A percentile compares a stretch with the other conserved stretches of the same genome.
Conservation (phyloP, 352 stramenopile species). For the Phytophthora lateralis region DNA sequence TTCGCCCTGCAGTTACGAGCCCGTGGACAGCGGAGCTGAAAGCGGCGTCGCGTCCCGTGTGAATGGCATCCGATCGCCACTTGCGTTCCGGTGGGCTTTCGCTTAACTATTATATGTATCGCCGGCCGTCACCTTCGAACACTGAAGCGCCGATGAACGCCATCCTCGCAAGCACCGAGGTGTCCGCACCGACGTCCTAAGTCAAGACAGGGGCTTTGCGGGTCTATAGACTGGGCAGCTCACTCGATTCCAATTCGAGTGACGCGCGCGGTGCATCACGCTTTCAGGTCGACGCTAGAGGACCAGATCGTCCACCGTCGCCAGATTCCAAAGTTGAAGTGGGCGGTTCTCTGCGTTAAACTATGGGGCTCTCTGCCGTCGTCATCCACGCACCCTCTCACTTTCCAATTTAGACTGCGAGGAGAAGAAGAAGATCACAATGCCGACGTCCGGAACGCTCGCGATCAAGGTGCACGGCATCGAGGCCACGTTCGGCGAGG, state of each 20-base stretch:
- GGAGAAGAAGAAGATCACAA: conserved; percentile 13
- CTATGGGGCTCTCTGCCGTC: conserved; percentile 4
- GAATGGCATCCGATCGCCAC: conserved; percentile 9
- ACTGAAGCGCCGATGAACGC: conserved; percentile 18
- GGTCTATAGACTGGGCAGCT: conserved; percentile 12
- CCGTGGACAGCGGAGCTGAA: not conserved
- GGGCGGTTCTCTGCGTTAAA: not conserved
- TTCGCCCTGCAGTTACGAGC: not conserved
- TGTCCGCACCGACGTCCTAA: not conserved
- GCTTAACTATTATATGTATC: not conserved
- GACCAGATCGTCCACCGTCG: conserved; percentile 19
- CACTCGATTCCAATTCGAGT: conserved; percentile 6
- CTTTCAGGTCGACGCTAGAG: conserved; percentile 5
- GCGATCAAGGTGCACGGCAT: conserved; percentile 42
- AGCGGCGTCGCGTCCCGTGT: conserved; percentile 4
- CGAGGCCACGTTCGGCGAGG: conserved; percentile 33
- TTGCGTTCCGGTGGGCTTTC: not conserved
- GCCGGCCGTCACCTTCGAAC: conserved; percentile 9
- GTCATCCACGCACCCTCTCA: conserved; percentile 4
- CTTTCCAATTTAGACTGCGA: conserved; percentile 32
- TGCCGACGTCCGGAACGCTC: conserved; percentile 45
- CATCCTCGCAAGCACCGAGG: conserved; percentile 6
- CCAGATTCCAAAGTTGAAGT: conserved; percentile 4
- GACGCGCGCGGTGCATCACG: conserved; percentile 32
- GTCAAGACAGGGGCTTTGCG: conserved; percentile 8